Base-by-base conservation (phyloP, 345 rosid species). In the Camelina sativa region DNA sequence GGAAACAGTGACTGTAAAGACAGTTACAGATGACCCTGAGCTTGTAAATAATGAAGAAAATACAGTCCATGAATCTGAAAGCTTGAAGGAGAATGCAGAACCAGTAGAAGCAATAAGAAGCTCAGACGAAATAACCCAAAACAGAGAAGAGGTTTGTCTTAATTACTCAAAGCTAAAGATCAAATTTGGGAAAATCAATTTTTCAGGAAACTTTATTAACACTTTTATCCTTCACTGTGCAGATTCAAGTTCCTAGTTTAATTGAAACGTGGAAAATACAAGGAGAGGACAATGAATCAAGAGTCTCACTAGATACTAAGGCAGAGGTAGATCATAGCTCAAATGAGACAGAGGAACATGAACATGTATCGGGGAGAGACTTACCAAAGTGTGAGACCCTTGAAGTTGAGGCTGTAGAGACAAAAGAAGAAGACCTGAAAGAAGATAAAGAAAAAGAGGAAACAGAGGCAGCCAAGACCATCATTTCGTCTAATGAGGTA, bases 401-500 rank as follows among this genome's bases (percentile, higher is more conserved):
- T 23, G 28, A 44, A 54, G 30, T n/a, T 76, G 75, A 76, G 60
- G 17, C n/a, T 70, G 61, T 17, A 12, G 40, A n/a, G 69, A 47
- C 41, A 5, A 55, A 38, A 2, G 41, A 54, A 69, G 16, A 69
- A 3, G 38, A 69, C 53, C 48, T 52, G 68, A 58, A 51, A 59
- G 75, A 69, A 43, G 58, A 22, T 63, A 70, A 80, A 73, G 83
- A 74, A 35, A 10, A 43, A 54, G 69, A 32, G 6, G 65, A 47
- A 16, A 59, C 55, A 80, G 78, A 79, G 69, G 61, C 62, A 0
- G 62, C 6, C 55, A 73, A 80, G 77, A 75, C 54, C 23, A 64
- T 50, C 53, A 68, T 67, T 62, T 65, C 67, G 60, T 59, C 84
- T 30, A 74, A 81, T 71, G 81, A 83, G 89, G 91, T 85, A 75